Conservation (phyloP, 108 stramenopile genomes). For the Nitzschia palea region DNA sequence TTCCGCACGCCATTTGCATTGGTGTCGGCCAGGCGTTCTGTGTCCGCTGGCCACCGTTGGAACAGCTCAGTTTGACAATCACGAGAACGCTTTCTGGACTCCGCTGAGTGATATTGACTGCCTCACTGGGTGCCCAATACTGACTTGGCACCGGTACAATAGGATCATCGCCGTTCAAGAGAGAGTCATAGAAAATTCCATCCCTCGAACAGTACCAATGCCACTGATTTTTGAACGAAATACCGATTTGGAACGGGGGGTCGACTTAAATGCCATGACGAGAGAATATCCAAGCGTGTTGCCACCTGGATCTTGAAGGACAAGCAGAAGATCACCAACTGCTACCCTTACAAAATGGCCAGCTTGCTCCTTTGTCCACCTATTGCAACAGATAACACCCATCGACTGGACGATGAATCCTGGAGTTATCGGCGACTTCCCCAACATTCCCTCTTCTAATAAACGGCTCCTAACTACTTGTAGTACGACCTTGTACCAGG, state of each 20-base stretch:
- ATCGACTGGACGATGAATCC: conserved; percentile 1
- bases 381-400: neutral
- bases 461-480: no score
- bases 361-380: neutral
- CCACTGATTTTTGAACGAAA: neutral
- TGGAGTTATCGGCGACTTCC: neutral
- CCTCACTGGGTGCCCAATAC: neutral
- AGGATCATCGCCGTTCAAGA: neutral
- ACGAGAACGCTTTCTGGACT: neutral
- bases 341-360: neutral
- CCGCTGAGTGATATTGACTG: conserved; percentile 1
- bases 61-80: neutral
- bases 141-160: conserved; percentile 3
- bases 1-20: no score
- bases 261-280: conserved; percentile 2
- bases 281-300: neutral
- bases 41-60: no score
- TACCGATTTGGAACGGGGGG: neutral
- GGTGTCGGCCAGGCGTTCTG: no score
- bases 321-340: neutral
- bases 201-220: neutral
- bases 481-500: no score
- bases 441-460: neutral
- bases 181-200: neutral
- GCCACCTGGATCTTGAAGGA: neutral